Conservation (phyloP, 257 asterid genomes). For the Leonotis leonurus region DNA sequence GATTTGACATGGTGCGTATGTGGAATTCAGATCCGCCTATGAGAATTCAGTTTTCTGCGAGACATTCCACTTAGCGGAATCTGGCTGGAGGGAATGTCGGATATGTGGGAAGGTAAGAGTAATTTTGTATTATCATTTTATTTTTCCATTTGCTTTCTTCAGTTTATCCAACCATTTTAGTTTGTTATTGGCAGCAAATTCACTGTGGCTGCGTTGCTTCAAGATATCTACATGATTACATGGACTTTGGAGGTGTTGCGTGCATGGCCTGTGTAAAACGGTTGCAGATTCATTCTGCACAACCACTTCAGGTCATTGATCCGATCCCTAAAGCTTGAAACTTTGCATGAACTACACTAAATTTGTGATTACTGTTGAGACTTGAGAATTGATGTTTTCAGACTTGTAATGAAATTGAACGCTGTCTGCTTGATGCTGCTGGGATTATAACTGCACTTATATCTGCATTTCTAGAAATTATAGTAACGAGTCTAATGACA, state of each 20-base stretch:
- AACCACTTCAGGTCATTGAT: constrained; percentile 45
- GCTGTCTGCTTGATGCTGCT: not conserved
- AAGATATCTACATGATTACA: constrained; percentile 53
- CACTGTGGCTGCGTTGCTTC: constrained; percentile 96
- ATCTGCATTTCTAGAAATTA: not conserved
- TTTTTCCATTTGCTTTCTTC: not conserved
- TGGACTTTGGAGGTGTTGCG: constrained; percentile 84
- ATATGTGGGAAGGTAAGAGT: constrained; percentile 60
- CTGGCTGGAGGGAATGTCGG: constrained; percentile 93
- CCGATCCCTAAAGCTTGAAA: not conserved
- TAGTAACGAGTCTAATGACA: not conserved
- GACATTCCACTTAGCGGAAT: constrained; percentile 62
- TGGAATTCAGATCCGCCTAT: constrained; percentile 51
- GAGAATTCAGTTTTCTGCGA: constrained; percentile 72
- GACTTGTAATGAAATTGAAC: not conserved
- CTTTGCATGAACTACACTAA: not conserved
- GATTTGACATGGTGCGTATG: constrained; percentile 8
- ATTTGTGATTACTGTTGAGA: not conserved
- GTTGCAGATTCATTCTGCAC: constrained; percentile 38
- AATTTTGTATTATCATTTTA: not conserved
- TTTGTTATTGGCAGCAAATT: constrained; percentile 38
- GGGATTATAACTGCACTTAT: too few species aligned
- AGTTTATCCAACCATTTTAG: constrained; percentile 9
- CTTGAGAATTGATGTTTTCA: not conserved
- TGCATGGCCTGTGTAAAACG: constrained; percentile 60